Percentiles rank a stretch among this genome's conserved stretches.
Conservation (phyloP, 148 eudicot species). For the Oxyria digyna region DNA sequence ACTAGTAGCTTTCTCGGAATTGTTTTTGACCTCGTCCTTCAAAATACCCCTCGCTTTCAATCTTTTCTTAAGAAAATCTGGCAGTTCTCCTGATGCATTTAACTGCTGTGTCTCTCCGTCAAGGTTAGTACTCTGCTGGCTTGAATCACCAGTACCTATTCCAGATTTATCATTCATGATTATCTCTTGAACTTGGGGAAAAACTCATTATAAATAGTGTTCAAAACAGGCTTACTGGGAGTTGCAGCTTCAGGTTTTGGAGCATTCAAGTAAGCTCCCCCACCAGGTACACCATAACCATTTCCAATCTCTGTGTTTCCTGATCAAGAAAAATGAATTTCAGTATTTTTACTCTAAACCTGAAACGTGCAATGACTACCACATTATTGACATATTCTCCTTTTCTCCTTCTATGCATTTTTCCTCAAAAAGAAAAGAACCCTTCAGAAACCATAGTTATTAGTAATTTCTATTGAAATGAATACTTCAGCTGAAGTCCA, state of each 20-base stretch:
- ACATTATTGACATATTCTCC: not conserved
- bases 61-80: conserved; percentile 80
- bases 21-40: conserved; percentile 38
- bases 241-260: conserved; percentile 16
- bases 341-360: not conserved
- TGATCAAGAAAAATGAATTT: conserved; percentile 15
- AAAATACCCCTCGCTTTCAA: conserved; percentile 83
- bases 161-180: conserved; percentile 18
- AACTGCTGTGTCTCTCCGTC: conserved; percentile 33
- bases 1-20: conserved; percentile 17
- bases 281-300: conserved; percentile 99
- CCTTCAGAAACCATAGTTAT: not conserved
- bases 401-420: not conserved
- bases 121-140: conserved; percentile 20
- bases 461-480: not conserved
- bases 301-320: conserved; percentile 90
- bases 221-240: conserved; percentile 25
- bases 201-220: not conserved
- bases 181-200: conserved; percentile 5
- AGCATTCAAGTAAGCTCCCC: conserved; percentile 69
- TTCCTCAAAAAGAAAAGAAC: not conserved
- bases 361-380: not conserved
- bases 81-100: conserved; percentile 40
- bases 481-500: not conserved
- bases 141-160: conserved; percentile 24